Percentiles rank a stretch among this genome's conserved stretches.
phyloP scores from a whole-genome alignment of 2,329 filamentous ascomycete species.

The Aureobasidium sp. region DNA sequence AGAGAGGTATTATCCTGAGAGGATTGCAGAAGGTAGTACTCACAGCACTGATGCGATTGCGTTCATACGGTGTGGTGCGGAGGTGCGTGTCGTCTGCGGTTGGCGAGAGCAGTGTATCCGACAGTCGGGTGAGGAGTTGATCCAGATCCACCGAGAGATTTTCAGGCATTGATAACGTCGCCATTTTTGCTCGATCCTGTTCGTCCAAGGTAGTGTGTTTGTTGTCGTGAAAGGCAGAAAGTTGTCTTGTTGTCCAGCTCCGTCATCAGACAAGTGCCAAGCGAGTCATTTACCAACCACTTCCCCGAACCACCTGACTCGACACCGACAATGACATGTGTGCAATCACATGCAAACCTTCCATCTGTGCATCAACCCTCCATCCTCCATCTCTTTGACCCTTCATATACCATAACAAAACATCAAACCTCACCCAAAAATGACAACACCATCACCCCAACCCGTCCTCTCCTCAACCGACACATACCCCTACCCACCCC shows the following conservation, averaged over 20 bases:
- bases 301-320: background rate
- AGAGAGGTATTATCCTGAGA: background rate
- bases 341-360: background rate
- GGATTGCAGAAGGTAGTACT: conserved; percentile 20
- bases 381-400: background rate
- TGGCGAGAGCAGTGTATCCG: conserved; percentile 57
- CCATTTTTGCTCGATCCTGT: background rate
- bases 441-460: background rate
- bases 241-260: background rate
- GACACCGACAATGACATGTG: background rate
- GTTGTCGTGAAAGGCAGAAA: background rate
- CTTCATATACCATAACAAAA: background rate
- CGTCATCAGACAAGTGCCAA: background rate
- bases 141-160: conserved; percentile 44
- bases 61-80: conserved; percentile 58
- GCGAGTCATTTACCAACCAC: background rate
- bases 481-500: conserved; percentile 37
- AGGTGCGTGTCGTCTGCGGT: conserved; percentile 51
- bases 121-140: conserved; percentile 58
- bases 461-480: background rate
- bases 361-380: background rate
- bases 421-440: background rate
- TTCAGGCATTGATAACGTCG: background rate
- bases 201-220: background rate
- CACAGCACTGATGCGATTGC: conserved; percentile 52